These are phyloP conservation scores for Aspergillus udagawae DNA, from an alignment of 2,329 filamentous ascomycete species.

Conservation along the genomic window DNA sequence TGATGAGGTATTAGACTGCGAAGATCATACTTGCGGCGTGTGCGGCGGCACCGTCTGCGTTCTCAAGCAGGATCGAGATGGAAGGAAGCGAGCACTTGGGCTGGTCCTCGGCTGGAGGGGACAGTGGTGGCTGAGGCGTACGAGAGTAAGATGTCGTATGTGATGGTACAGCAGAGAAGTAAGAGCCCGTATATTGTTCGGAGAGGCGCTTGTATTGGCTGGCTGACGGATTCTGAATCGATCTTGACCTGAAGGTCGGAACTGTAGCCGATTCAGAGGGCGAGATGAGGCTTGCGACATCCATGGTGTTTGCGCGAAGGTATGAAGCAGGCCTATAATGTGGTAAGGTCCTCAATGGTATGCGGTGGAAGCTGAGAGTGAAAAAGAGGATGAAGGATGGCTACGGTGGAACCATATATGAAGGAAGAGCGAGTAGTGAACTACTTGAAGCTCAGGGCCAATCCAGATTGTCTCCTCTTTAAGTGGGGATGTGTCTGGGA, in stretches of 20 bases:
- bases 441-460: constrained; percentile 1
- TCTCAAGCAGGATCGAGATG: constrained; percentile 82
- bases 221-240: constrained; percentile 13
- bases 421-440: constrained; percentile 1
- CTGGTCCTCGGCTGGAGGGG: constrained; percentile 49
- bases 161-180: constrained; percentile 17
- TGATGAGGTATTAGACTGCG: background rate
- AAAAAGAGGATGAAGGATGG: constrained; percentile 1
- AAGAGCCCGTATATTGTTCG: constrained; percentile 14
- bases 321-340: constrained; percentile 1
- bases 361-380: constrained; percentile 5
- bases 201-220: constrained; percentile 22
- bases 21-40: constrained; percentile 33
- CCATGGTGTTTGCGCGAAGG: constrained; percentile 22
- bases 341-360: constrained; percentile 6
- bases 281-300: constrained; percentile 33
- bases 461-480: constrained; percentile 3
- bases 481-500: constrained; percentile 11
- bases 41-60: constrained; percentile 66
- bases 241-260: constrained; percentile 11
- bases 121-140: constrained; percentile 32
- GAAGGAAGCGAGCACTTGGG: constrained; percentile 83
- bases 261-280: constrained; percentile 20
- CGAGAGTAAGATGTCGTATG: constrained; percentile 22
- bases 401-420: constrained; percentile 8